These are phyloP conservation scores for Isoetes taiwanensis DNA, from an alignment of 75 land plant genomes.

Conservation along the genomic window DNA sequence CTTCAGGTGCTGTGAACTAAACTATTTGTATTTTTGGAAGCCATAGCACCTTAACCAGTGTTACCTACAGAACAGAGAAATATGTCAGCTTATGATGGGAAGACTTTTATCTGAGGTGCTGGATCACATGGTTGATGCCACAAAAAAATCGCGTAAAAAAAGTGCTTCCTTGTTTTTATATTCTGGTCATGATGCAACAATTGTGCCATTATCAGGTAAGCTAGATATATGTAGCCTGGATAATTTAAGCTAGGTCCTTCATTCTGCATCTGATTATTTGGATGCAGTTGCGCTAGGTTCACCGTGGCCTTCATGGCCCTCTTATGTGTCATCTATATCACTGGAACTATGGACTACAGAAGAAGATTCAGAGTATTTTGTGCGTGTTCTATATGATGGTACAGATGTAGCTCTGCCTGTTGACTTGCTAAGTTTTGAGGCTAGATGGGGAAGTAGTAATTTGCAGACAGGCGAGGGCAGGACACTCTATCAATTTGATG, in stretches of 20 bases:
- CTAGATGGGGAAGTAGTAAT: no score
- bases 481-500: no score
- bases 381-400: conserved; percentile 4
- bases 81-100: conserved; percentile 2
- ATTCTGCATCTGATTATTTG: neutral
- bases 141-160: neutral
- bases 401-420: neutral
- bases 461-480: no score
- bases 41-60: neutral
- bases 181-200: conserved; percentile 4
- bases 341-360: neutral
- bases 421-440: neutral
- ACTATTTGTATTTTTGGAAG: neutral
- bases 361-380: neutral
- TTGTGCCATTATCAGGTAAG: neutral
- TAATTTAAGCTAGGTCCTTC: neutral
- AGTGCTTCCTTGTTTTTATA: neutral
- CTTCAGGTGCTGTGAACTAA: neutral
- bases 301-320: neutral
- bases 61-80: conserved; percentile 2
- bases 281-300: neutral
- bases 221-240: neutral
- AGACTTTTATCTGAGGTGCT: no score
- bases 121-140: no score
- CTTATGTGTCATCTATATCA: conserved; percentile 1